Evolutionary conservation across 1,139 yeast species (phyloP), one percentile per base, ranked within the genome.

Genomic region (Candida neerlandica): DNA sequence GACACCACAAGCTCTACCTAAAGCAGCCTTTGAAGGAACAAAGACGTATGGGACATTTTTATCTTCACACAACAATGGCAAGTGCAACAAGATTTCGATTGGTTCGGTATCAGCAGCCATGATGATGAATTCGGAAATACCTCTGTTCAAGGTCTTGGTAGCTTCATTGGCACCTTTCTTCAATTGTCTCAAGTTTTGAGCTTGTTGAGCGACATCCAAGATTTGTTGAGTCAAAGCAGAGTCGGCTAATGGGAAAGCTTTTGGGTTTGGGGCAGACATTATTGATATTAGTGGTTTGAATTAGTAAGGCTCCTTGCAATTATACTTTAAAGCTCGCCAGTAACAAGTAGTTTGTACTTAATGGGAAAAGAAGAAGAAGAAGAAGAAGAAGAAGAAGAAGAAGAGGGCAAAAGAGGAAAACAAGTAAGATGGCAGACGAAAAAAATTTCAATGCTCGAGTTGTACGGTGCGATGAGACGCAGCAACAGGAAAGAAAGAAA

Each of bases 41-140:
- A 94, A 94, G 58, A 94, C 98, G 81, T 94, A 94, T 57, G 99
- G 97, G 62, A 94, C 99, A 80, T 95, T 94, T 84, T 94, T 94
- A 78, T 94, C 99, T 79, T 94, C 99, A 77, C 99, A 94, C 66
- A 95, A 82, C 66, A 95, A 84, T 48, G 99, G 99, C 74, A 95
- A 83, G 75, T 95, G 99, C 73, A 95, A 85, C 71, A 95, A 86
- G 73, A 95, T 94, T 80, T 95, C 99, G 69, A 95, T 92, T 65
- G 99, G 99, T 76, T 94, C 97, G 64, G 99, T 90, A 73, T 95
- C 99, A 64, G 99, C 99, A 63, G 99, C 99, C 97, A 95, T 91
- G 78, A 95, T 90, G 76, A 95, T 92, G 83, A 95, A 94, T 80
- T 94, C 99, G 64, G 97, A 89, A 68, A 95, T 94, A 85, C 99